Conservation (phyloP, 2,329 filamentous ascomycete species). For the Talaromyces atroroseus region DNA sequence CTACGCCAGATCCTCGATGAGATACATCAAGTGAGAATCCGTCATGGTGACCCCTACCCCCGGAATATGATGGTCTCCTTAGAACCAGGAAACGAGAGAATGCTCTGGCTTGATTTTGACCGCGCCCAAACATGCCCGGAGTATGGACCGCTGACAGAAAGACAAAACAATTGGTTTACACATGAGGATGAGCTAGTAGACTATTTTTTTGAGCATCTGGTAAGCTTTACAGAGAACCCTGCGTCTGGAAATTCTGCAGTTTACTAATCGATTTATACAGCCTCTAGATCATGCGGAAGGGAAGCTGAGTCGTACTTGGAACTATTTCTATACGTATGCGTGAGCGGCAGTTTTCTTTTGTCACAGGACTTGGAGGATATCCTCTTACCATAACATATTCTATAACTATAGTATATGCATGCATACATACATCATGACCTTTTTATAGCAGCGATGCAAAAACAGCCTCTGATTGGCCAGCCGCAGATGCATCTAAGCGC, state of each 20-base stretch:
- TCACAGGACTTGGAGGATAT: background rate
- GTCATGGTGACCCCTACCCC: conserved; percentile 17
- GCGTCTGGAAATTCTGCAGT: background rate
- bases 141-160: background rate
- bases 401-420: too few species aligned
- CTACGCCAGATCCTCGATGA: conserved; percentile 13
- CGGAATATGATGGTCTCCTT: conserved; percentile 17
- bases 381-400: too few species aligned
- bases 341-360: background rate
- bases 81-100: conserved; percentile 7
- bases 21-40: conserved; percentile 14
- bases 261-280: background rate
- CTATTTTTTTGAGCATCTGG: conserved; percentile 16
- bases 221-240: conserved; percentile 6
- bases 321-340: background rate
- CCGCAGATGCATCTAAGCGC: conserved; percentile 1
- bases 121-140: conserved; percentile 16
- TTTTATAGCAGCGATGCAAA: too few species aligned
- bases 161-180: conserved; percentile 12
- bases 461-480: background rate
- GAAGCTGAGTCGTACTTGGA: background rate
- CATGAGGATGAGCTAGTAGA: conserved; percentile 16
- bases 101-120: conserved; percentile 20
- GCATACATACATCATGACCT: too few species aligned
- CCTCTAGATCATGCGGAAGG: background rate